These are phyloP conservation scores for Davidsoniella eucalypti DNA, from an alignment of 2,329 filamentous ascomycete genomes.

Conservation along the genomic window DNA sequence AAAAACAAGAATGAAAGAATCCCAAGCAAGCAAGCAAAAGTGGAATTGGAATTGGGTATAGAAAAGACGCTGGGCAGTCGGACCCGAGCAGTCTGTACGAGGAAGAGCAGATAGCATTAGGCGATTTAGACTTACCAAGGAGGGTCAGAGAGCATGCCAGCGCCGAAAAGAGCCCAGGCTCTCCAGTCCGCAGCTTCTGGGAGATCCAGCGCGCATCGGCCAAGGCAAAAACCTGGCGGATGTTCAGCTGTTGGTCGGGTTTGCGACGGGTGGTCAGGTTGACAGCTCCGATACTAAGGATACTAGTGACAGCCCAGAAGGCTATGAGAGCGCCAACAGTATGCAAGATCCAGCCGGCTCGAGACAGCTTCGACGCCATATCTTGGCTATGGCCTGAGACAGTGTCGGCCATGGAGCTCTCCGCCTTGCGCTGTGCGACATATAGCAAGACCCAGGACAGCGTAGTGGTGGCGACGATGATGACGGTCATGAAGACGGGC, in stretches of 20 bases:
- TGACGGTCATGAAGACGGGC: slow-evolving; percentile 4
- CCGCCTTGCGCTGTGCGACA: slow-evolving; percentile 3
- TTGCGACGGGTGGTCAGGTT: slow-evolving; percentile 3
- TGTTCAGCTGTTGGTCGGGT: slow-evolving; percentile 1
- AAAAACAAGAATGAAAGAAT: too few relatives aligned
- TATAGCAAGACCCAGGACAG: slow-evolving; percentile 10
- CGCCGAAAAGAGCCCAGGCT: slow-evolving; percentile 7
- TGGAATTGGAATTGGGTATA: too few relatives aligned
- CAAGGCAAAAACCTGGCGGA: slow-evolving; percentile 11
- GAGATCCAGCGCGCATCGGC: slow-evolving; percentile 7
- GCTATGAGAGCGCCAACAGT: slow-evolving; percentile 11
- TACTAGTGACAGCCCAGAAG: slow-evolving; percentile 1
- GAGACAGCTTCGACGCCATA: slow-evolving; percentile 3
- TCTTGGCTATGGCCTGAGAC: not conserved
- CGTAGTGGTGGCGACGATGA: slow-evolving; percentile 8
- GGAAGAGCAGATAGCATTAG: not conserved
- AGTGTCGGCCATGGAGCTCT: slow-evolving; percentile 2
- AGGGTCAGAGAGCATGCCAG: slow-evolving; percentile 5
- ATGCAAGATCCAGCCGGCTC: slow-evolving; percentile 11
- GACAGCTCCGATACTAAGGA: slow-evolving; percentile 7
- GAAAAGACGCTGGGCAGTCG: too few relatives aligned
- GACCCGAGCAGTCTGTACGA: not conserved
- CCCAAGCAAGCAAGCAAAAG: too few relatives aligned
- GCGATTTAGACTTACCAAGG: slow-evolving; percentile 2
- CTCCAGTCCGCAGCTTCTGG: slow-evolving; percentile 4